Base-by-base conservation (phyloP, 208 protist genomes). In the Perkinsela sp. region DNA sequence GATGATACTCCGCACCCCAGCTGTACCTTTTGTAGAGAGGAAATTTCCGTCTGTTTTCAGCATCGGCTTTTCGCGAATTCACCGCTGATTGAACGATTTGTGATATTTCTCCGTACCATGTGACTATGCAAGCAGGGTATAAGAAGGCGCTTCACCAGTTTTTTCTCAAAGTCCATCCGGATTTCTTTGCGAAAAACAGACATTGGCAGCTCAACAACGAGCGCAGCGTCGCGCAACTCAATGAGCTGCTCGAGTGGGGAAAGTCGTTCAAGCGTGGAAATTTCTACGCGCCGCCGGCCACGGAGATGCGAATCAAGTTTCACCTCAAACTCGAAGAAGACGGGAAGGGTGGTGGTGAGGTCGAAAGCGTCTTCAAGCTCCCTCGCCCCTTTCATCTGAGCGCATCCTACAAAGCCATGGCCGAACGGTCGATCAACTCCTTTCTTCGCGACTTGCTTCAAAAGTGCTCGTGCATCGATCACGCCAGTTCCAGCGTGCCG, bases 101-200 rank as follows among this genome's bases (percentile, higher is more conserved):
- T n/a, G n/a, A n/a, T n/a, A n/a, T n/a, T n/a, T n/a, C n/a, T n/a
- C n/a, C n/a, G n/a, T n/a, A n/a, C n/a, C n/a, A n/a, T n/a, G n/a
- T n/a, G n/a, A 57, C 22, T n/a, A 57, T 57, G 40, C 40, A n/a
- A n/a, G 40, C 40, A 6, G 40, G 40, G 83, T 92, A 92, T 77
- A 92, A 92, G 75, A 89, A 86, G 68, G 84, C 87, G 0, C 78
- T 92, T 40, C 85, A 90, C 68, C 76, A 81, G 70, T 92, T 92
- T 67, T 90, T 92, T 68, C 72, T 92, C 66, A 90, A 90, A 75
- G 83, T 90, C n/a, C 87, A 92, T 67, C 87, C 87, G 2, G 87
- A 92, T 69, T 90, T 92, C 32, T 92, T 92, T 66, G 78, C 88
- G 68, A 74, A 83, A 72, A 88, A 88, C 73, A 74, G 70, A 15